Conservation (phyloP, 306 rosid species). For the Cucumis melo region DNA sequence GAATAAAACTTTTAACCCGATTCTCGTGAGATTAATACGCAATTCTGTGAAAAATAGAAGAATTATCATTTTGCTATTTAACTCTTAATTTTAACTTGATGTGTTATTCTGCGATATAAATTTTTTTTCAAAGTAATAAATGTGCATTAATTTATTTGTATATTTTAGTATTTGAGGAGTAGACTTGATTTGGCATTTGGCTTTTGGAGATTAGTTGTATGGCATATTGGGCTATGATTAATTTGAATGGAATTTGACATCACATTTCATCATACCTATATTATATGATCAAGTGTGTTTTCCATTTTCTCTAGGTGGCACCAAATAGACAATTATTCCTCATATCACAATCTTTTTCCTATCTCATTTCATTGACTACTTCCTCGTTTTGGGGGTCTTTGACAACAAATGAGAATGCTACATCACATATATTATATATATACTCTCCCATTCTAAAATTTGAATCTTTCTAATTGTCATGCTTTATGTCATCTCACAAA, state of each 20-base stretch:
- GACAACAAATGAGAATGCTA: background rate
- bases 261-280: background rate
- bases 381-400: background rate
- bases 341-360: background rate
- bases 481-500: background rate
- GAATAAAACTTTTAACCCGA: too few species aligned
- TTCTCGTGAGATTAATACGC: too few species aligned
- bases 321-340: background rate
- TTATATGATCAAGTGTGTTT: background rate
- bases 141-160: too few species aligned
- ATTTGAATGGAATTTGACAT: background rate
- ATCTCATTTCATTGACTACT: background rate
- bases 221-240: background rate
- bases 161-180: too few species aligned
- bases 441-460: background rate
- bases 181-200: background rate
- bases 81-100: too few species aligned
- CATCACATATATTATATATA: background rate
- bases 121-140: too few species aligned
- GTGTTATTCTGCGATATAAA: too few species aligned
- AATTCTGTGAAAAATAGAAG: too few species aligned
- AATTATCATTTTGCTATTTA: too few species aligned
- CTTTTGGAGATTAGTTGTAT: background rate
- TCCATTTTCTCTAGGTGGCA: background rate
- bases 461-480: background rate